A percentile compares a stretch with the other conserved stretches of the same genome.
Evolutionary conservation across 192 early-diverging fungal species (phyloP).

Genomic region (Backusella macrospora): DNA sequence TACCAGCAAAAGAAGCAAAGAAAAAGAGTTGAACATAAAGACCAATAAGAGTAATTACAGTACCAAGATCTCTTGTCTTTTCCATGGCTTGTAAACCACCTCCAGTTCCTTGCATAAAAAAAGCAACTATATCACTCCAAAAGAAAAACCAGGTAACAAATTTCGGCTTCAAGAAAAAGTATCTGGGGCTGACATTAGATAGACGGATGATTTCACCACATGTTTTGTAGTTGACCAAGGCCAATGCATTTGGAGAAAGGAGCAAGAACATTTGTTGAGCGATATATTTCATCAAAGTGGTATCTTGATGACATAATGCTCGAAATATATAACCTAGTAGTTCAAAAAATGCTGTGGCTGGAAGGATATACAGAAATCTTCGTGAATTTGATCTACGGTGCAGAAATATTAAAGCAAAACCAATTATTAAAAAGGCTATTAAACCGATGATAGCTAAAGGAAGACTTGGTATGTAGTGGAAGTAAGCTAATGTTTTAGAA

Average conservation of each 20-base stretch:
- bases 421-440: neutral
- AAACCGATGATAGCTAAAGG: neutral
- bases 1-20: neutral
- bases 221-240: conserved; percentile 12
- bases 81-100: neutral
- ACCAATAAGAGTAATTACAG: neutral
- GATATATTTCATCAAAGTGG: neutral
- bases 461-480: neutral
- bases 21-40: neutral
- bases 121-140: conserved; percentile 9
- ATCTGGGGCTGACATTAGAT: neutral
- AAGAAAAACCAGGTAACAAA: conserved; percentile 20
- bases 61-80: neutral
- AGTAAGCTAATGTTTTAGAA: neutral
- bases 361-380: conserved; percentile 1
- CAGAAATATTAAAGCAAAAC: neutral
- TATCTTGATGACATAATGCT: neutral
- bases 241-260: conserved; percentile 2
- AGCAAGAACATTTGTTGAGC: neutral
- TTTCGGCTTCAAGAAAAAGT: neutral
- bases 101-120: neutral
- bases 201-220: conserved; percentile 8
- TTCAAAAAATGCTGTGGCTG: conserved; percentile 2
- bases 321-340: neutral
- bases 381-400: neutral